These are phyloP conservation scores for Lavandula angustifolia DNA, from an alignment of 257 asterid species.

Conservation along the genomic window DNA sequence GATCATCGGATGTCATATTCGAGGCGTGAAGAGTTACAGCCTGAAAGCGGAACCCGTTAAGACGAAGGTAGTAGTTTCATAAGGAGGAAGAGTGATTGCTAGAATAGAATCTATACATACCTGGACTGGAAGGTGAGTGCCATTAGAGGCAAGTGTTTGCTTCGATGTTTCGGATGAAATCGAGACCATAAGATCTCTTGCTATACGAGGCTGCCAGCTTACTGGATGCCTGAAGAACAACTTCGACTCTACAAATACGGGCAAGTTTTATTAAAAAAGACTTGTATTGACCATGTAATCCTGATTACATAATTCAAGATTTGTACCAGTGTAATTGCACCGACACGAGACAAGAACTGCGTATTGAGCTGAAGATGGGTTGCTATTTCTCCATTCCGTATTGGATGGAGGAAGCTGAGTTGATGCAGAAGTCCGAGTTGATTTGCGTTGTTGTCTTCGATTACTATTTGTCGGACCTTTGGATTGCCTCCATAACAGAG, in stretches of 20 bases:
- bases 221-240: conserved; percentile 83
- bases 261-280: conserved; percentile 23
- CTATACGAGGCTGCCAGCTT: conserved; percentile 80
- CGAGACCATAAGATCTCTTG: conserved; percentile 85
- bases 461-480: conserved; percentile 38
- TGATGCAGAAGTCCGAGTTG: conserved; percentile 55
- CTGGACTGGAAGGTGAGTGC: conserved; percentile 84
- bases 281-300: conserved; percentile 18
- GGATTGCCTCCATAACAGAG: conserved; percentile 52
- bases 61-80: conserved; percentile 16
- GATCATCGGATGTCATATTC: conserved; percentile 80
- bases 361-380: conserved; percentile 59
- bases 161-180: conserved; percentile 83
- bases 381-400: conserved; percentile 52
- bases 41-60: conserved; percentile 55
- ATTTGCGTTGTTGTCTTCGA: conserved; percentile 37
- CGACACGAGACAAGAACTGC: conserved; percentile 90
- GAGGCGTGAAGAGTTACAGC: conserved; percentile 90
- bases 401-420: conserved; percentile 43
- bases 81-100: background rate
- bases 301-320: conserved; percentile 13
- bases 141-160: conserved; percentile 59
- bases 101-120: conserved; percentile 41
- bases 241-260: conserved; percentile 68
- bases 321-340: conserved; percentile 87